Evolutionary conservation across 495 filamentous ascomycete genomes (phyloP), one percentile per base, ranked within the genome.

Genomic region (Astrocystis sublimbata): DNA sequence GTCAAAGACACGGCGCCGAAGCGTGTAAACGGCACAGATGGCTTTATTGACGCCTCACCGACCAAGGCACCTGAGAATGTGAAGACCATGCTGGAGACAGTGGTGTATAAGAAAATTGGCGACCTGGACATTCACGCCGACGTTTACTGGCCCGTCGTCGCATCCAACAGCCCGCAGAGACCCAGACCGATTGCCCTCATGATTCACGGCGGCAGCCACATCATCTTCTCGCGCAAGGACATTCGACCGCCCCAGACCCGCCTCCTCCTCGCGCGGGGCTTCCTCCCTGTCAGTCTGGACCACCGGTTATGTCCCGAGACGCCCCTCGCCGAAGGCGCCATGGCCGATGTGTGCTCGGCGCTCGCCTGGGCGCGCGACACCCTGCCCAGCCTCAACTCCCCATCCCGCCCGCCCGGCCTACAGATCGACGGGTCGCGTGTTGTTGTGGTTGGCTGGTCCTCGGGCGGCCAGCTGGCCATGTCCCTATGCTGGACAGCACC

Each of bases 401-500:
- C n/a, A n/a, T n/a, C n/a, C n/a, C n/a, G 63, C 12, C 58, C 66
- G 0, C 58, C 60, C 0, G 73, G 71, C 24, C 50, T 84, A 7
- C 38, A 47, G 1, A 50, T 79, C 1, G 76, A 84, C 59, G 66
- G 65, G 0, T 43, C 70, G 8, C 68, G 62, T 36, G 74, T 86
- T 3, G 79, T 80, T 0, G 78, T 70, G 0, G 68, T 88, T 0
- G 84, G 85, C 0, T 88, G 84, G 85, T 87, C 83, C 0, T 75
- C 79, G 0, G 85, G 85, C 6, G 85, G 83, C 0, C 73, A 75
- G 8, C 72, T 88, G 0, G 83, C 83, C 17, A 76, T 86, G 74
- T 71, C 78, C 3, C 55, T 80, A 0, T 79, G 60, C 0, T 86
- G 70, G 68, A 83, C 80, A 2, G 59, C 75, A 0, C 33, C 26